Evolutionary conservation across 495 filamentous ascomycete genomes (phyloP).

Genomic region (Hypoxylon fragiforme): DNA sequence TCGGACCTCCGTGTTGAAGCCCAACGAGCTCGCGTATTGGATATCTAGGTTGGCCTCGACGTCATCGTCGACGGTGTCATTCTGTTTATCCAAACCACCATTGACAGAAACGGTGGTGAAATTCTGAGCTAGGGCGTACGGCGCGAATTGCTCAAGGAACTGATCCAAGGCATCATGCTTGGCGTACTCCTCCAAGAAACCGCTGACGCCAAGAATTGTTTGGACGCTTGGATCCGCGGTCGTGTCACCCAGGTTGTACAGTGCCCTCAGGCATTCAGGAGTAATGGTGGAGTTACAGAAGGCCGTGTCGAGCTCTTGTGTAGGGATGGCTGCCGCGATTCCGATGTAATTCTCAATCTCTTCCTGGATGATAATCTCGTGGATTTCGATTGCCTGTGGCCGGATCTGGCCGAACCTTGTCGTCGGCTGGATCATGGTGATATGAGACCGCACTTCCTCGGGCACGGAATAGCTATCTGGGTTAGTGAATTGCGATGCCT

Average conservation of each 20-base stretch:
- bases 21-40: constrained; percentile 65
- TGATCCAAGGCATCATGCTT: constrained; percentile 57
- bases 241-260: constrained; percentile 63
- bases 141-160: constrained; percentile 57
- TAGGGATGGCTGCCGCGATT: constrained; percentile 19
- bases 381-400: constrained; percentile 10
- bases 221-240: constrained; percentile 51
- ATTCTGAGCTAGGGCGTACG: constrained; percentile 52
- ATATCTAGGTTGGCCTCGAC: constrained; percentile 78
- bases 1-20: constrained; percentile 49
- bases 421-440: constrained; percentile 67
- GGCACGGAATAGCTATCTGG: constrained; percentile 62
- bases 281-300: constrained; percentile 56
- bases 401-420: constrained; percentile 57
- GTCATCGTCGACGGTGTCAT: constrained; percentile 40
- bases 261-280: constrained; percentile 59
- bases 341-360: constrained; percentile 9
- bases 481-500: constrained; percentile 18
- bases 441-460: constrained; percentile 57
- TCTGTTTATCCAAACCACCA: constrained; percentile 56
- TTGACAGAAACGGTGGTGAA: constrained; percentile 68
- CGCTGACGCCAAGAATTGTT: constrained; percentile 50
- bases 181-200: constrained; percentile 61
- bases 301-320: constrained; percentile 32
- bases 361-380: constrained; percentile 18